Conservation (phyloP, 2,329 filamentous ascomycete species). For the Graphiopsis chlorocephala region DNA sequence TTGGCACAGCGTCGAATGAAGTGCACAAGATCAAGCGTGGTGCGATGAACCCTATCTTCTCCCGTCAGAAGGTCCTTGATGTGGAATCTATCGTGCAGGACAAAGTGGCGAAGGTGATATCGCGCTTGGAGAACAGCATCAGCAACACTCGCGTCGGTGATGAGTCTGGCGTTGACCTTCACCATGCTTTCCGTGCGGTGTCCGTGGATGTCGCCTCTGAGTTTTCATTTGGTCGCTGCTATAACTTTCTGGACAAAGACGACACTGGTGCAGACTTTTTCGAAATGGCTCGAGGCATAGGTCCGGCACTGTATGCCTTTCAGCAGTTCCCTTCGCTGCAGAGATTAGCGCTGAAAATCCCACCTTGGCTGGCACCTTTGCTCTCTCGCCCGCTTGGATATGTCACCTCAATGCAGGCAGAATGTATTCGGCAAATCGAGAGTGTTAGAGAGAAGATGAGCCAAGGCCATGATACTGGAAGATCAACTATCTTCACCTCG, state of each 20-base stretch:
- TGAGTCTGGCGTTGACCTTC: slow-evolving; percentile 15
- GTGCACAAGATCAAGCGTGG: slow-evolving; percentile 18
- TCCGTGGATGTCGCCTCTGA: slow-evolving; percentile 27
- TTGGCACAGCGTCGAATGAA: slow-evolving; percentile 19
- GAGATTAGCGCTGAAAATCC: slow-evolving; percentile 24
- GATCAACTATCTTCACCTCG: not conserved
- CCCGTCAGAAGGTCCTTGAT: slow-evolving; percentile 28
- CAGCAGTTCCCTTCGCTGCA: slow-evolving; percentile 25
- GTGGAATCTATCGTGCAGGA: slow-evolving; percentile 16
- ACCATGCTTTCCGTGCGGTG: slow-evolving; percentile 30
- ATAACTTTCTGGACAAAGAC: slow-evolving; percentile 29
- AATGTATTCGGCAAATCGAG: slow-evolving; percentile 24
- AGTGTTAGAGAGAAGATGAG: slow-evolving; percentile 16
- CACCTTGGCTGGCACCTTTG: slow-evolving; percentile 24
- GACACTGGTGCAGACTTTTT: slow-evolving; percentile 28
- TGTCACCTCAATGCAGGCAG: slow-evolving; percentile 21
- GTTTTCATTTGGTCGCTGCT: slow-evolving; percentile 33
- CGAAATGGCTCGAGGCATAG: slow-evolving; percentile 25
- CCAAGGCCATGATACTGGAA: not conserved
- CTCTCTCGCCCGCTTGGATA: slow-evolving; percentile 23
- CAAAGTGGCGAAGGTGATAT: slow-evolving; percentile 25
- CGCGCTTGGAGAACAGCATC: not conserved
- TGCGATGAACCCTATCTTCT: slow-evolving; percentile 28
- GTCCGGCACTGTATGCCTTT: slow-evolving; percentile 23
- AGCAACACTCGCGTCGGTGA: slow-evolving; percentile 6